These are phyloP conservation scores for Geotrichum candidum DNA, from an alignment of 1,139 yeast species.

Conservation along the genomic window DNA sequence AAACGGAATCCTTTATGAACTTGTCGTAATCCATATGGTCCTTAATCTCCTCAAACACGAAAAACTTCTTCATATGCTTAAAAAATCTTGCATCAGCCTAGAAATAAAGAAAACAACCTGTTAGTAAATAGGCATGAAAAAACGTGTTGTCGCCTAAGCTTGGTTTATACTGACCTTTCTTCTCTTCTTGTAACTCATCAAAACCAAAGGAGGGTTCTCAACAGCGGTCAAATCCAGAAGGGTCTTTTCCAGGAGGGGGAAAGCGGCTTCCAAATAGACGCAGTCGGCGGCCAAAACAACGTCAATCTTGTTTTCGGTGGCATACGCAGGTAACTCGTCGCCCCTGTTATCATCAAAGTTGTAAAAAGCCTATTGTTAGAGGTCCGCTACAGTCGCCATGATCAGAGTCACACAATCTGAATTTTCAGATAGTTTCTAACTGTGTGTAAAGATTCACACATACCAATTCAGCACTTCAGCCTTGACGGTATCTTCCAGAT, in stretches of 20 bases:
- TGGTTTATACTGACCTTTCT: slow-evolving; percentile 35
- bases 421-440: neutral
- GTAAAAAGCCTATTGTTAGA: neutral
- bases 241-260: slow-evolving; percentile 46
- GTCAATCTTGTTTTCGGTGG: slow-evolving; percentile 36
- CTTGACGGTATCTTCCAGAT: slow-evolving; percentile 34
- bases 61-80: slow-evolving; percentile 29
- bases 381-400: neutral
- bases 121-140: neutral
- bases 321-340: slow-evolving; percentile 37
- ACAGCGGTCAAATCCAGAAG: slow-evolving; percentile 40
- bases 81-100: slow-evolving; percentile 47
- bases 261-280: slow-evolving; percentile 49
- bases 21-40: slow-evolving; percentile 38
- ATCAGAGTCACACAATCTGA: neutral
- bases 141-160: neutral
- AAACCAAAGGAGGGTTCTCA: slow-evolving; percentile 37
- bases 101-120: slow-evolving; percentile 10
- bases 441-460: slow-evolving; percentile 9
- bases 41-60: slow-evolving; percentile 33
- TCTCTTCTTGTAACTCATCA: slow-evolving; percentile 49
- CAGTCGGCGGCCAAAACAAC: slow-evolving; percentile 52
- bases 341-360: slow-evolving; percentile 33
- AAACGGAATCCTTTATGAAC: slow-evolving; percentile 39
- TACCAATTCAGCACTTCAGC: slow-evolving; percentile 45